Percentiles rank a stretch among this genome's conserved stretches.
Evolutionary conservation across 768 basidiomycete genomes (phyloP).

Genomic region (Panaeolus cyanescens): DNA sequence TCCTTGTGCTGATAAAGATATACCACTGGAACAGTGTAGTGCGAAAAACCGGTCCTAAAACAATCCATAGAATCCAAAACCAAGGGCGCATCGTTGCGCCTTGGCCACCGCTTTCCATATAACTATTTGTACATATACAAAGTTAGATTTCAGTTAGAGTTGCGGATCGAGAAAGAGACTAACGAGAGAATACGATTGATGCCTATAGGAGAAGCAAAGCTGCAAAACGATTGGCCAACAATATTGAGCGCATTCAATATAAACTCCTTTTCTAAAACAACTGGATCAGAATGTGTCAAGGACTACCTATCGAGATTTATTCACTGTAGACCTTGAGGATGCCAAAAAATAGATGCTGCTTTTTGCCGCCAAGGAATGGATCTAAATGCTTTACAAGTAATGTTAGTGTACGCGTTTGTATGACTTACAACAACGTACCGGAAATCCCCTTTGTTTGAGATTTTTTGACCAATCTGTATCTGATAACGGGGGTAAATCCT

Average conservation of each 20-base stretch:
- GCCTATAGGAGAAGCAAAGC: slow-evolving; percentile 40
- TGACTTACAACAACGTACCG: slow-evolving; percentile 22
- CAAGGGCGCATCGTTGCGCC: slow-evolving; percentile 56
- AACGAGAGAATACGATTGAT: slow-evolving; percentile 44
- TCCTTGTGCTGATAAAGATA: slow-evolving; percentile 47
- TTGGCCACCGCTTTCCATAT: slow-evolving; percentile 20
- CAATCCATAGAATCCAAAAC: slow-evolving; percentile 62
- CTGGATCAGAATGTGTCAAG: neutral
- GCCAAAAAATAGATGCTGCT: slow-evolving; percentile 44
- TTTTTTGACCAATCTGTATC: slow-evolving; percentile 47
- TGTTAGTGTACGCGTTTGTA: slow-evolving; percentile 3
- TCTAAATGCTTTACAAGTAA: slow-evolving; percentile 30
- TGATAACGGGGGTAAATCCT: slow-evolving; percentile 60
- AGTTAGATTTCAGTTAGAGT: neutral
- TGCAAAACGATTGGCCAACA: slow-evolving; percentile 24
- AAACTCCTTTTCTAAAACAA: slow-evolving; percentile 29
- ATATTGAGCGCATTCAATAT: slow-evolving; percentile 29
- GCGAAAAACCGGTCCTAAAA: slow-evolving; percentile 46
- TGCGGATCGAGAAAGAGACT: slow-evolving; percentile 1
- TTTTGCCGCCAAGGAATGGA: slow-evolving; percentile 35
- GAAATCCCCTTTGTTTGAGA: slow-evolving; percentile 14
- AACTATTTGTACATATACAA: too few relatives aligned
- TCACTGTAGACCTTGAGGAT: slow-evolving; percentile 37
- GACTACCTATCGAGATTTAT: neutral
- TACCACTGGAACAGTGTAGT: slow-evolving; percentile 57